A percentile compares a stretch with the other conserved stretches of the same genome.
Conservation (phyloP, 805 yeast genomes). For the Cyberlindnera xishuangbannaensis region DNA sequence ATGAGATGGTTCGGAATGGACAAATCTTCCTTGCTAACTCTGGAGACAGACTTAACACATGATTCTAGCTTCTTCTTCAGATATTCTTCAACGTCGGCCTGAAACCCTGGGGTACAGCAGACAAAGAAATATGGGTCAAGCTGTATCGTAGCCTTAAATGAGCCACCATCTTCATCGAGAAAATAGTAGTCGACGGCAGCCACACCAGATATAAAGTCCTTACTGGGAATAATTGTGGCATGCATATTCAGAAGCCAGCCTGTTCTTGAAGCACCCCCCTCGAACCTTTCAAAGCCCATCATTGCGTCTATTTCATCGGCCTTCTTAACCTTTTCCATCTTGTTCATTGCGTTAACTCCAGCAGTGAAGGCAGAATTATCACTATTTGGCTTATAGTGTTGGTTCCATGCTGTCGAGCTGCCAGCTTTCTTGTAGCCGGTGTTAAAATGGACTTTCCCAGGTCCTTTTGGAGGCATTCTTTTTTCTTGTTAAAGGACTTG, state of each 20-base stretch:
- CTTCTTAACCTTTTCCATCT: slow-evolving; percentile 48
- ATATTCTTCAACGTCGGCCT: slow-evolving; percentile 77
- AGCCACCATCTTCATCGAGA: slow-evolving; percentile 93
- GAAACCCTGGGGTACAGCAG: slow-evolving; percentile 49
- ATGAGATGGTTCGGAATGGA: slow-evolving; percentile 78
- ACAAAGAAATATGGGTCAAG: slow-evolving; percentile 86
- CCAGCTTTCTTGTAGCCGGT: slow-evolving; percentile 48
- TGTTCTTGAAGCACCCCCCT: slow-evolving; percentile 58
- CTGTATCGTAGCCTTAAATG: slow-evolving; percentile 78
- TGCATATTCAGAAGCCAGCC: slow-evolving; percentile 98
- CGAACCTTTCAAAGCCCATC: slow-evolving; percentile 86
- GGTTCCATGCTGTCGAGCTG: slow-evolving; percentile 11
- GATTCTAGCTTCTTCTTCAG: slow-evolving; percentile 62
- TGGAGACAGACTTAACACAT: slow-evolving; percentile 47
- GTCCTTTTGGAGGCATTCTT: slow-evolving; percentile 13
- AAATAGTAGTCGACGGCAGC: slow-evolving; percentile 94
- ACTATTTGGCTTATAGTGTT: slow-evolving; percentile 25
- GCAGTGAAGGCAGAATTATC: slow-evolving; percentile 31
- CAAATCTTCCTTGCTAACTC: slow-evolving; percentile 73
- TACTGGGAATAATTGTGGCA: slow-evolving; percentile 63
- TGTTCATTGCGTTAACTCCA: slow-evolving; percentile 17
- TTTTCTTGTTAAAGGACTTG: too few relatives aligned
- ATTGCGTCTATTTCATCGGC: slow-evolving; percentile 66
- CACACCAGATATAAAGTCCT: slow-evolving; percentile 55
- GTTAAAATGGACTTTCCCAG: slow-evolving; percentile 25